Percentiles rank a stretch among this genome's conserved stretches.
Conservation (phyloP, 441 rosid species). For the Euphorbia schlechtendalii region DNA sequence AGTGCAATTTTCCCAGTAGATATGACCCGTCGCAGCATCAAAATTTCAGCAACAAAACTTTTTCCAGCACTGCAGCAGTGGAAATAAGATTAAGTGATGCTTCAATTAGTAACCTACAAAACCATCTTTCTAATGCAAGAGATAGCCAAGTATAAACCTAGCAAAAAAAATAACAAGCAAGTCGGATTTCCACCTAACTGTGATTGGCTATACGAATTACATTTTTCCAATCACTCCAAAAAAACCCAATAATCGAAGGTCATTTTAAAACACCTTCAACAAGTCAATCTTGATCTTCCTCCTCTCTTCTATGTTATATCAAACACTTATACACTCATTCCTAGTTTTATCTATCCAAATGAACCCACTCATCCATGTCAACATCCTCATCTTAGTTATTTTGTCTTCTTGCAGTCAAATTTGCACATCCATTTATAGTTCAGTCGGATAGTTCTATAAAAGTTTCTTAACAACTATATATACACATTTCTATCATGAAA, state of each 20-base stretch:
- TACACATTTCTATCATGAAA: not conserved
- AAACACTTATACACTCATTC: not conserved
- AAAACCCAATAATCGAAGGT: not conserved
- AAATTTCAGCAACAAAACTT: slow-evolving; percentile 98
- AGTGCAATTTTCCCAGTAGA: slow-evolving; percentile 80
- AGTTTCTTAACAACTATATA: not conserved
- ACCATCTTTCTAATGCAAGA: slow-evolving; percentile 11
- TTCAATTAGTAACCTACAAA: slow-evolving; percentile 1
- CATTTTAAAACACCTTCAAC: not conserved
- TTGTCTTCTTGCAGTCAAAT: not conserved
- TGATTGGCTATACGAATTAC: not conserved
- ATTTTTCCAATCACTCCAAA: not conserved
- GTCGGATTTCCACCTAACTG: not conserved
- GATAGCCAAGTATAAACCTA: slow-evolving; percentile 16
- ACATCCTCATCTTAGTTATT: not conserved
- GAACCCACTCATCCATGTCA: not conserved
- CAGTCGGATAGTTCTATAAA: not conserved
- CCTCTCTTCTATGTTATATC: not conserved
- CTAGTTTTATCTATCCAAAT: not conserved
- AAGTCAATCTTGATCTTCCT: not conserved
- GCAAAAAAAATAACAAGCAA: not conserved
- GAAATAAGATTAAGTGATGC: slow-evolving; percentile 22
- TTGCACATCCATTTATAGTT: not conserved
- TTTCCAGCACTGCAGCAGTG: slow-evolving; percentile 79
- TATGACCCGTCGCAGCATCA: slow-evolving; percentile 87